Percentiles rank a stretch among this genome's conserved stretches.
Conservation (phyloP, 129 eudicot species). For the Erigeron canadensis region DNA sequence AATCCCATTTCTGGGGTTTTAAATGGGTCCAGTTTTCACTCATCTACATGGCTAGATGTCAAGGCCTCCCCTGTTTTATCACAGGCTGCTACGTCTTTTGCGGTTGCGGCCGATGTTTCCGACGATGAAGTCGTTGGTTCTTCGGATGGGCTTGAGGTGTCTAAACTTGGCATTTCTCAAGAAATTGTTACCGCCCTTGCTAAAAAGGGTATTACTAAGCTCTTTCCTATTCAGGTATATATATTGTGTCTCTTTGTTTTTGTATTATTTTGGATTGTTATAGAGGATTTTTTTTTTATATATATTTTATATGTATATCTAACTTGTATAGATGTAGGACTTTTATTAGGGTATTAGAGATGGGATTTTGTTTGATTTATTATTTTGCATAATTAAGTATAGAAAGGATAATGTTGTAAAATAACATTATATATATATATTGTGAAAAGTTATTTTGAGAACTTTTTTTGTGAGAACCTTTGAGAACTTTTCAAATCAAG, state of each 20-base stretch:
- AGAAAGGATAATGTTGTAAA: too few species aligned
- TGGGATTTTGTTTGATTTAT: too few species aligned
- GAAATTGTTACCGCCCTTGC: conserved; percentile 54
- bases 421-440: too few species aligned
- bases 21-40: conserved; percentile 6
- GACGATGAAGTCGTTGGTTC: conserved; percentile 35
- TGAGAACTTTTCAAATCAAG: too few species aligned
- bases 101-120: conserved; percentile 40
- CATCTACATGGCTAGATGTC: not conserved
- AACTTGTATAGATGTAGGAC: too few species aligned
- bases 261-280: not conserved
- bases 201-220: conserved; percentile 56
- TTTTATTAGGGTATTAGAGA: too few species aligned
- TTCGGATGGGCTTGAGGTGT: conserved; percentile 56
- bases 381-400: too few species aligned
- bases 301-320: not conserved
- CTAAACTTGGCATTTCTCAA: conserved; percentile 58
- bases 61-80: conserved; percentile 27
- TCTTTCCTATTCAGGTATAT: conserved; percentile 84
- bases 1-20: conserved; percentile 6
- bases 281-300: too few species aligned
- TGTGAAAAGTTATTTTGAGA: too few species aligned
- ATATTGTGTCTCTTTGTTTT: not conserved
- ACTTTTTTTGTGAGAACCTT: too few species aligned
- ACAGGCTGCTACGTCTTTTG: conserved; percentile 34